phyloP scores from a whole-genome alignment of 805 yeast genomes.

The Kazachstania martiniae region DNA sequence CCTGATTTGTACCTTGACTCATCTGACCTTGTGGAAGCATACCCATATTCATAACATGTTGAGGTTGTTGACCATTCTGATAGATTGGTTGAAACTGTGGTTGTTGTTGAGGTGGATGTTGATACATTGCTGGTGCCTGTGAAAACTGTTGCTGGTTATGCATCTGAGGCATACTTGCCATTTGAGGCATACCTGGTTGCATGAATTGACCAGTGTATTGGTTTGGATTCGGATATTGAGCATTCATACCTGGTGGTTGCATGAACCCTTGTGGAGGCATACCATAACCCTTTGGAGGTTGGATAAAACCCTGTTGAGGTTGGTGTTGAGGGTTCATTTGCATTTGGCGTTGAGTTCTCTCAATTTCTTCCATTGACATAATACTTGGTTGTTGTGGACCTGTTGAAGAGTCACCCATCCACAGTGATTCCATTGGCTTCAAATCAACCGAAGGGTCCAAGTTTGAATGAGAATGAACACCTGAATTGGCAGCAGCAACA shows the following conservation, averaged over 20 bases:
- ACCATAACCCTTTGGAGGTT: no score
- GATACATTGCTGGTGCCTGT: slow-evolving; percentile 6
- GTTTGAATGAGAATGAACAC: slow-evolving; percentile 3
- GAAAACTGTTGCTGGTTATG: slow-evolving; percentile 10
- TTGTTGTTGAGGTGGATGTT: slow-evolving; percentile 2
- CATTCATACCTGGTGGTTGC: slow-evolving; percentile 7
- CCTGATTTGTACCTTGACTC: not conserved
- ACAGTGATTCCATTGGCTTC: slow-evolving; percentile 63
- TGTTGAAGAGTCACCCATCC: slow-evolving; percentile 29
- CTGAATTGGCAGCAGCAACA: slow-evolving; percentile 22
- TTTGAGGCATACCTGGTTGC: slow-evolving; percentile 2
- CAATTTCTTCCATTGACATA: slow-evolving; percentile 73
- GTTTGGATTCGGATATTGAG: not conserved
- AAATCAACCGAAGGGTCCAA: slow-evolving; percentile 21
- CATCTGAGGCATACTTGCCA: slow-evolving; percentile 4
- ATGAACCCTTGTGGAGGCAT: slow-evolving; percentile 14
- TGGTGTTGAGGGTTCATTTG: slow-evolving; percentile 15
- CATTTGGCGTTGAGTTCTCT: slow-evolving; percentile 39
- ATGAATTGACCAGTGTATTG: not conserved
- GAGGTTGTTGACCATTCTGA: not conserved
- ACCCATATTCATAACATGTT: not conserved
- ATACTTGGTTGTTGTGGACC: slow-evolving; percentile 23
- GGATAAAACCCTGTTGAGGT: slow-evolving; percentile 1
- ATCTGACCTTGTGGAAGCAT: no score
- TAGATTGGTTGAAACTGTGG: slow-evolving; percentile 1